Conservation (phyloP, 2,329 filamentous ascomycete genomes). For the Daldinia sp. region DNA sequence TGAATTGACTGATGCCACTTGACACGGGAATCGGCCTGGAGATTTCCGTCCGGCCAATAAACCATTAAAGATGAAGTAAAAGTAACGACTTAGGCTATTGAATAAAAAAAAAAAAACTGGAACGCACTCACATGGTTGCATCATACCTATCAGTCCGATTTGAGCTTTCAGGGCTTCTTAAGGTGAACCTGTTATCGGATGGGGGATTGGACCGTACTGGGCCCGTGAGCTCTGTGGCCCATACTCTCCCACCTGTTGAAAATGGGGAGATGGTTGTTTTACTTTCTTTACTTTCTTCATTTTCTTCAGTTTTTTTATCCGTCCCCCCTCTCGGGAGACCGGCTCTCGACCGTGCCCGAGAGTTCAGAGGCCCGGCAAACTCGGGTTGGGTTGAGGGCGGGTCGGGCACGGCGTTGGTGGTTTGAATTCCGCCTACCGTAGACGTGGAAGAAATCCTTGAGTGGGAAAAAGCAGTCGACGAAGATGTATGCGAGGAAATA, state of each 20-base stretch:
- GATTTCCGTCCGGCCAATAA: constrained; percentile 1
- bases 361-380: constrained; percentile 3
- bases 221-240: constrained; percentile 16
- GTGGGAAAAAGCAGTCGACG: constrained; percentile 56
- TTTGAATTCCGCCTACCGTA: constrained; percentile 55
- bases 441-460: constrained; percentile 64
- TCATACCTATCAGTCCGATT: constrained; percentile 36
- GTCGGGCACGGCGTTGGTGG: constrained; percentile 49
- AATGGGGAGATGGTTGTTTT: constrained; percentile 33
- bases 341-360: too few relatives aligned
- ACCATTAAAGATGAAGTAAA: not conserved
- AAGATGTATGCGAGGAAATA: constrained; percentile 58
- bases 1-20: constrained; percentile 1
- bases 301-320: constrained; percentile 12
- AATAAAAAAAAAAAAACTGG: constrained; percentile 6
- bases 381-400: constrained; percentile 45
- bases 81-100: not conserved
- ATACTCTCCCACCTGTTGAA: constrained; percentile 24
- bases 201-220: constrained; percentile 40
- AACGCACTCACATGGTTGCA: constrained; percentile 36
- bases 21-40: not conserved
- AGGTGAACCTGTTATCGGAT: constrained; percentile 47
- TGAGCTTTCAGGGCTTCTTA: constrained; percentile 33
- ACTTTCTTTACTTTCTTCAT: too few relatives aligned
- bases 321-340: constrained; percentile 12